Evolutionary conservation across 257 asterid species (phyloP).

Genomic region (Solanum bulbocastanum): DNA sequence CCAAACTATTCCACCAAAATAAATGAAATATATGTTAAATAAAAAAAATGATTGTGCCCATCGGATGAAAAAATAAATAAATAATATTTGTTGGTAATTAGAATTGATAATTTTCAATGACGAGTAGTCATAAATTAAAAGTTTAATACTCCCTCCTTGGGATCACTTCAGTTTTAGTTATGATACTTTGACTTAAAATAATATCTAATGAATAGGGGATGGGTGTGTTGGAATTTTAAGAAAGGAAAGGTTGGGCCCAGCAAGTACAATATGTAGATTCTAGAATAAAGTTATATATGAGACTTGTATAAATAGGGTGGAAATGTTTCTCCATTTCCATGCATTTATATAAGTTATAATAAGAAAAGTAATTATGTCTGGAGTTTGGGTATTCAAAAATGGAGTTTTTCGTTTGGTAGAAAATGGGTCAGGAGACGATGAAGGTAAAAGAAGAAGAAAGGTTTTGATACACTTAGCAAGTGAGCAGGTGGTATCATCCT

Average conservation of each 20-base stretch:
- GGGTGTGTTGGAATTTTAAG: slow-evolving; percentile 2
- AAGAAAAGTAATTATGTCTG: slow-evolving; percentile 39
- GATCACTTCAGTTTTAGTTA: too few relatives aligned
- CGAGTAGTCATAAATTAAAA: background rate
- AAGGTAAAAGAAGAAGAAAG: slow-evolving; percentile 35
- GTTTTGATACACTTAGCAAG: slow-evolving; percentile 63
- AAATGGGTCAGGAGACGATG: slow-evolving; percentile 40
- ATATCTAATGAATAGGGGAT: too few relatives aligned
- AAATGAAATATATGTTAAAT: background rate
- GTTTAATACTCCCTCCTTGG: background rate
- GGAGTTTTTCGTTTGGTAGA: slow-evolving; percentile 69
- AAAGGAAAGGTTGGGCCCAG: slow-evolving; percentile 14
- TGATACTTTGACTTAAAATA: too few relatives aligned
- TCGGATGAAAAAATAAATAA: background rate
- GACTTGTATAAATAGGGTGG: slow-evolving; percentile 31
- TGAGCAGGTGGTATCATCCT: slow-evolving; percentile 56
- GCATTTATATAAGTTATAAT: too few relatives aligned
- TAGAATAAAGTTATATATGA: slow-evolving; percentile 4
- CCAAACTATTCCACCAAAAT: background rate
- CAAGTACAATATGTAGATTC: slow-evolving; percentile 48
- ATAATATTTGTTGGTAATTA: background rate
- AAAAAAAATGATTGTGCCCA: background rate
- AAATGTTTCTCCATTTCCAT: too few relatives aligned
- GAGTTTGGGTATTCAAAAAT: slow-evolving; percentile 82
- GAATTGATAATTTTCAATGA: background rate